phyloP scores from a whole-genome alignment of 225 moss, liverwort and hornwort species.

The Polytrichum commune region DNA sequence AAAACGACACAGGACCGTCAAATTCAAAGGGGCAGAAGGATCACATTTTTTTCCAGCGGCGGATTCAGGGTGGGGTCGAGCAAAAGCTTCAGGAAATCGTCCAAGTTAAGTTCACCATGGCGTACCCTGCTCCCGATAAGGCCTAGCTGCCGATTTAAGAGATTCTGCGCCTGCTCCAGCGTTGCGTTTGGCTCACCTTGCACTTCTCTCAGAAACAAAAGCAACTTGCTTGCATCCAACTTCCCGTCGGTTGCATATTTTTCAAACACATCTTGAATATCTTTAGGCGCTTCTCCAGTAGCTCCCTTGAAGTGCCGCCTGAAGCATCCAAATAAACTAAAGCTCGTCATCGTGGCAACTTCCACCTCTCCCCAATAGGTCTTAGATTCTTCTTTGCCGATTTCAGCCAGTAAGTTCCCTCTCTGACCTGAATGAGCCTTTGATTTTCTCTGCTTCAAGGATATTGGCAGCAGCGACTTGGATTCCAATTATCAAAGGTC shows the following conservation, averaged over 20 bases:
- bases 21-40: not conserved
- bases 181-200: conserved; percentile 39
- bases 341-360: conserved; percentile 3
- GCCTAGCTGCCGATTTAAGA: conserved; percentile 23
- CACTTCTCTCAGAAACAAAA: conserved; percentile 31
- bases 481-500: no score
- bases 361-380: no score
- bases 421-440: no score
- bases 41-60: conserved; percentile 20
- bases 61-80: conserved; percentile 31
- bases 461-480: no score
- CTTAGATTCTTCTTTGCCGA: no score
- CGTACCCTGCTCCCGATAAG: conserved; percentile 10
- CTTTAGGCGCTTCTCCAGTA: conserved; percentile 17
- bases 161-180: conserved; percentile 25
- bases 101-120: conserved; percentile 24
- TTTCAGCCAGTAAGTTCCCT: no score
- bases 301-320: conserved; percentile 19
- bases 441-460: no score
- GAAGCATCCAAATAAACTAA: conserved; percentile 38
- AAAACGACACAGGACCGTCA: no score
- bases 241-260: conserved; percentile 38
- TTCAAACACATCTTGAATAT: conserved; percentile 27
- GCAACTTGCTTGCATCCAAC: conserved; percentile 26
- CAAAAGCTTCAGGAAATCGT: conserved; percentile 33